Base-by-base conservation (phyloP, 495 filamentous ascomycete genomes). In the Penicillium roqueforti region DNA sequence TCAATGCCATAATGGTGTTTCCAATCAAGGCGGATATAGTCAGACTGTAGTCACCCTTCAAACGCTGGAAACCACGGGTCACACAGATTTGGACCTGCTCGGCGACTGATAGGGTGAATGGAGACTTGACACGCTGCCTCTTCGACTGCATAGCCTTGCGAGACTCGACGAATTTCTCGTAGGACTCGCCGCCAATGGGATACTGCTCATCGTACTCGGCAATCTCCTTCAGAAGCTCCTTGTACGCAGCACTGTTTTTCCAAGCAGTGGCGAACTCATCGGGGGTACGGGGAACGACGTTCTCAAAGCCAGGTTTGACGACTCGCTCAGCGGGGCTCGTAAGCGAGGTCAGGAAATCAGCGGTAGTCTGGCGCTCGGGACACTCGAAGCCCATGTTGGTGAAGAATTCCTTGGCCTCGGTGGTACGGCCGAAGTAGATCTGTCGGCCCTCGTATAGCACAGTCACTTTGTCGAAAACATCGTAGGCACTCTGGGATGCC, bases 401-500 rank as follows among this genome's bases (percentile, higher is more conserved):
- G 58, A 90, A 88, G 66, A 86, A 89, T n/a, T 76, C 68, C 55
- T 78, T 81, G 4, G 86, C 86, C 31, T 81, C 73, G 11, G 75
- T 69, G 3, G 78, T 79, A 5, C 73, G 81, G 1, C 87, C 86
- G 53, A 85, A 88, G 67, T 83, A 89, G 48, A 88, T 86, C 63
- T 88, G 77, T 14, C 81, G 68, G 6, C 85, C 85, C 47, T 84
- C 80, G 60, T 87, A 86, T 9, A 88, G 59, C 1, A 88, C 77
- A 10, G 74, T 72, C 7, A 79, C 78, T 63, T 85, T 86, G 64
- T 86, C 84, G 51, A 86, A 86, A 18, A 75, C 61, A 58, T 76
- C 71, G 67, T 93, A 96, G 52, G 93, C 95, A 60, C 82, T 87
- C 68, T 96, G 89, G 9, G 83, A 87, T 2, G 89, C 89, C 68